Conservation (phyloP, 1,139 yeast species). For the Zygoascus meyerae region DNA sequence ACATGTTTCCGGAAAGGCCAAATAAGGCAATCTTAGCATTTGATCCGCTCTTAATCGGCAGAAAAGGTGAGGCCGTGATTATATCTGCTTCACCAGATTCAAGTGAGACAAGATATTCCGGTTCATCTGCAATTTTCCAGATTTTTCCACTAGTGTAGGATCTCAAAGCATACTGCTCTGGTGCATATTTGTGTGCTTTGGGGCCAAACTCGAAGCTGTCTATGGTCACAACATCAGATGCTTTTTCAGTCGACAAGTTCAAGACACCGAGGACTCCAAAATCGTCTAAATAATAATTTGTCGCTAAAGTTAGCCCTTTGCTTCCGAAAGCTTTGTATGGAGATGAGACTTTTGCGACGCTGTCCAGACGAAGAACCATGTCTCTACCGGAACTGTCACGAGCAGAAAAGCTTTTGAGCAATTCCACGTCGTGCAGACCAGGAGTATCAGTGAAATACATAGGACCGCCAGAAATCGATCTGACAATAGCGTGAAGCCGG, state of each 20-base stretch:
- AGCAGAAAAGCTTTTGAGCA: conserved; percentile 22
- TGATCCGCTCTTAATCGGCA: conserved; percentile 13
- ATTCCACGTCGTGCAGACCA: conserved; percentile 20
- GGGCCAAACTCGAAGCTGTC: conserved; percentile 7
- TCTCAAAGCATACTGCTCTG: conserved; percentile 14
- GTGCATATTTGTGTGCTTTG: neutral
- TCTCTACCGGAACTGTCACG: conserved; percentile 17
- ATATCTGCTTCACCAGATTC: conserved; percentile 22
- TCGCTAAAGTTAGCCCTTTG: conserved; percentile 15
- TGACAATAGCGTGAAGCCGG: conserved; percentile 28
- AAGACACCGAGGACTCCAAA: conserved; percentile 19
- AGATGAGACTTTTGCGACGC: conserved; percentile 20
- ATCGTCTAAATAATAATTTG: conserved; percentile 14
- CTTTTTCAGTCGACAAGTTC: conserved; percentile 19
- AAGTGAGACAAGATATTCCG: conserved; percentile 15
- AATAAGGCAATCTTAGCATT: conserved; percentile 19
- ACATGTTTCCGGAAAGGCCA: conserved; percentile 23
- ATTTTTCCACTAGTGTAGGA: conserved; percentile 18
- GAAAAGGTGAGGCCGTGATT: conserved; percentile 22
- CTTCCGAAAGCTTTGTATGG: conserved; percentile 20
- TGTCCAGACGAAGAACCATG: conserved; percentile 22
- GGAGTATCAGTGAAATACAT: conserved; percentile 29
- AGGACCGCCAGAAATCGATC: conserved; percentile 33
- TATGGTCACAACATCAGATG: conserved; percentile 14
- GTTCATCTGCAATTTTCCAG: conserved; percentile 12